Evolutionary conservation across 495 filamentous ascomycete genomes (phyloP), one percentile per base, ranked within the genome.

Genomic region (Aspergillus leporis): DNA sequence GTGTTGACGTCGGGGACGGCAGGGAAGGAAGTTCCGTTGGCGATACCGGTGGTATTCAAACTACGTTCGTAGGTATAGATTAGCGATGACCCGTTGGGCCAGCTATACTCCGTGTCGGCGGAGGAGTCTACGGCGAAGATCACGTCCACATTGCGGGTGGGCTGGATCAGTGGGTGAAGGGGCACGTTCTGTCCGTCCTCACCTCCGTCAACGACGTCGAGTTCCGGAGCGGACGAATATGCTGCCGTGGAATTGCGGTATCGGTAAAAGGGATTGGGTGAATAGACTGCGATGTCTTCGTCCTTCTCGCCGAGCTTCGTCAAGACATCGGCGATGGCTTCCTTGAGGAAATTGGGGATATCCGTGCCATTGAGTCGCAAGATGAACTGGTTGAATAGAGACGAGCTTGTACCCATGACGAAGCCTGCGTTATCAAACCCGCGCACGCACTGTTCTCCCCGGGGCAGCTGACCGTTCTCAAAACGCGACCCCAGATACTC

Each of bases 351-450:
- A 21, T 79, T 57, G 1, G 89, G 86, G 8, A 91, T 63, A 51
- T 68, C 63, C 0, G 78, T 75, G 28, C 62, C 59, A 53, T 80
- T 73, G 25, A 90, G 74, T 16, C 83, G 65, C 5, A 90, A 78
- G 8, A 93, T 64, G 70, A 88, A 80, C 45, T 78, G 65, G 75
- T 97, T 97, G 83, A 97, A 96, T 30, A 97, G 81, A 6, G 89
- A 86, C 16, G 86, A 90, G 18, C 87, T 91, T 0, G 92, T 96
- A 22, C 92, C 92, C 84, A 94, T 90, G 34, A 94, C 76, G 69
- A 80, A 97, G n/a, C 90, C 91, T 48, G 80, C 82, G 65, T 93
- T 90, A 76, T 97, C 93, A 63, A 91, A 93, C 6, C 93, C 93
- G n/a, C 74, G 75, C 13, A 93, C 79, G 69, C 92, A 97, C 16